phyloP scores from a whole-genome alignment of 2,329 filamentous ascomycete species.

The Colletotrichum sp. region DNA sequence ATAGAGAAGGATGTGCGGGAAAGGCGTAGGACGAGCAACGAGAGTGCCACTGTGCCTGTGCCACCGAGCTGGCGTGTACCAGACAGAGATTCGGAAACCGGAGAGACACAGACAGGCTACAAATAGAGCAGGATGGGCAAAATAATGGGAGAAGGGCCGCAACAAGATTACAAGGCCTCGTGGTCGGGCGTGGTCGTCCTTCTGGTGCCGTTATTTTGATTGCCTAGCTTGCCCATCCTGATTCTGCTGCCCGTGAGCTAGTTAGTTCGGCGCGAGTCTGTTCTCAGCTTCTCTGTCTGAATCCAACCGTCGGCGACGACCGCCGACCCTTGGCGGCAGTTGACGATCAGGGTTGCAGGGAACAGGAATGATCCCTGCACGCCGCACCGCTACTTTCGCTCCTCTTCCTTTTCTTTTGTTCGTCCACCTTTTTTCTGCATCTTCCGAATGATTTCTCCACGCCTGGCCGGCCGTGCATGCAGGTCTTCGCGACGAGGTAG shows the following conservation, averaged over 20 bases:
- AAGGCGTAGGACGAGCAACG: not conserved
- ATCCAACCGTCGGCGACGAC: slow-evolving; percentile 13
- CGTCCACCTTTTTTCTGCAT: slow-evolving; percentile 13
- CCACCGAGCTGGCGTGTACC: not conserved
- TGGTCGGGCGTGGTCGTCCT: not conserved
- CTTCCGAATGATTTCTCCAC: slow-evolving; percentile 11
- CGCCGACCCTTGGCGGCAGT: slow-evolving; percentile 22
- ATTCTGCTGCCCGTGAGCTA: slow-evolving; percentile 1
- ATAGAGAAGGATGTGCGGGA: not conserved
- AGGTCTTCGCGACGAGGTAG: slow-evolving; percentile 4
- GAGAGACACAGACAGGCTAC: not conserved
- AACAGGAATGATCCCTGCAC: slow-evolving; percentile 14
- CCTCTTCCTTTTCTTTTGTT: slow-evolving; percentile 5
- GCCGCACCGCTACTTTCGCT: slow-evolving; percentile 19
- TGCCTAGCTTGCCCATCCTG: slow-evolving; percentile 7
- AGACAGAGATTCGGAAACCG: not conserved
- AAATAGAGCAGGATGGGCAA: not conserved
- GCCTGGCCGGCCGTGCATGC: slow-evolving; percentile 10
- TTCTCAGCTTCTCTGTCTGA: slow-evolving; percentile 1
- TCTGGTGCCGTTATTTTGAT: slow-evolving; percentile 16
- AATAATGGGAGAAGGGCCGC: not conserved
- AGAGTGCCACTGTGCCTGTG: not conserved
- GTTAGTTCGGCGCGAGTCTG: slow-evolving; percentile 12
- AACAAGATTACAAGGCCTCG: slow-evolving; percentile 10
- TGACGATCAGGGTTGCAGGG: slow-evolving; percentile 23